Conservation (phyloP, 805 yeast species). For the Saccharomycopsis capsularis region DNA sequence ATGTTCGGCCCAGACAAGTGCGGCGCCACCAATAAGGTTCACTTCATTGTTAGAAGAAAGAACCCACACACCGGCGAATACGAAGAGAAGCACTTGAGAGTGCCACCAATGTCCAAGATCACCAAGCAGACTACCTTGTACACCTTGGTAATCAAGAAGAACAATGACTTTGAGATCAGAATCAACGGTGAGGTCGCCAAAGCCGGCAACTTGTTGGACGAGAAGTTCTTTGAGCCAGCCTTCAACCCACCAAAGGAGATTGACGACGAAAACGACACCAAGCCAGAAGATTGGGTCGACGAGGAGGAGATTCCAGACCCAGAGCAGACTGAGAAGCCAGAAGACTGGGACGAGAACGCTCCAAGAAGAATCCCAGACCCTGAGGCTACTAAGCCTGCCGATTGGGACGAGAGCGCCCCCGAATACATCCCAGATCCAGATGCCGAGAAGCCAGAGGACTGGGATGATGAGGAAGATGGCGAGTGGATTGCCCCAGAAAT, state of each 20-base stretch:
- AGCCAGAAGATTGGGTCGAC: slow-evolving; percentile 85
- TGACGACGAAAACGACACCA: slow-evolving; percentile 46
- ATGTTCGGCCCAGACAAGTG: slow-evolving; percentile 96
- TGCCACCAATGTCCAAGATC: slow-evolving; percentile 61
- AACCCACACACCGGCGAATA: slow-evolving; percentile 46
- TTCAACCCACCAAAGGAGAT: slow-evolving; percentile 62
- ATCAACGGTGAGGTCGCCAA: slow-evolving; percentile 69
- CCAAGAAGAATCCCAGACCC: slow-evolving; percentile 65
- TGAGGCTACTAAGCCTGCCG: slow-evolving; percentile 57
- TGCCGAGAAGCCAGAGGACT: slow-evolving; percentile 60
- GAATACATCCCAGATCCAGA: slow-evolving; percentile 60
- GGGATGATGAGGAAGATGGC: slow-evolving; percentile 92
- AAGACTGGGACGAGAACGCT: slow-evolving; percentile 73
- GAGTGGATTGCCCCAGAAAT: slow-evolving; percentile 70
- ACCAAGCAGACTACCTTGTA: slow-evolving; percentile 59
- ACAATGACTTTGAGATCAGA: slow-evolving; percentile 70
- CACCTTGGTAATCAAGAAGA: slow-evolving; percentile 63
- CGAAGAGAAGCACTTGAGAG: slow-evolving; percentile 61
- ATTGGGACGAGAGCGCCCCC: slow-evolving; percentile 67
- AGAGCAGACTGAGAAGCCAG: slow-evolving; percentile 56
- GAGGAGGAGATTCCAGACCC: slow-evolving; percentile 63
- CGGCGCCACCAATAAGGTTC: slow-evolving; percentile 73
- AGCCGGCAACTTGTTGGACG: slow-evolving; percentile 61
- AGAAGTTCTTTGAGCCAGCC: slow-evolving; percentile 52
- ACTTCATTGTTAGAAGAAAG: slow-evolving; percentile 59